Conservation (phyloP, 2,329 filamentous ascomycete genomes). For the Aspergillus sp. region DNA sequence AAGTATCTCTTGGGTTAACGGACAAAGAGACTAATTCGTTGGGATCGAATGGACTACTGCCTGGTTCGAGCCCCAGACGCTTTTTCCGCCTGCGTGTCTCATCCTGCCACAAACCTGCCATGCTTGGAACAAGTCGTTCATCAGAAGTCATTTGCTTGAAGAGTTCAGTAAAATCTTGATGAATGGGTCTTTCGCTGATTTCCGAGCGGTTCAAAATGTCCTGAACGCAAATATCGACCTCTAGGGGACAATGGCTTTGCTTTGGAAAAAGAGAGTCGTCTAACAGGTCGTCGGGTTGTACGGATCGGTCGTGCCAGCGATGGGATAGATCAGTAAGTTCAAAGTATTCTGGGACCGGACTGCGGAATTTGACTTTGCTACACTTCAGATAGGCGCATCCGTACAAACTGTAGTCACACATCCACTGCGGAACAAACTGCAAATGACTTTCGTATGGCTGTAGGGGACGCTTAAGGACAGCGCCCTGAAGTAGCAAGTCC, state of each 20-base stretch:
- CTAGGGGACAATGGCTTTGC: conserved; percentile 83
- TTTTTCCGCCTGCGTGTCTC: conserved; percentile 78
- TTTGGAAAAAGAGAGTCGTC: conserved; percentile 68
- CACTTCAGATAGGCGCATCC: conserved; percentile 86
- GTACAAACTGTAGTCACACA: conserved; percentile 97
- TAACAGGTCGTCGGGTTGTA: conserved; percentile 61
- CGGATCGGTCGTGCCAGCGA: conserved; percentile 77
- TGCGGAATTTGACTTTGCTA: conserved; percentile 69
- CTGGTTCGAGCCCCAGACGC: conserved; percentile 66
- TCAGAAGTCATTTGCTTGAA: conserved; percentile 63
- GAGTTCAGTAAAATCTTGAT: conserved; percentile 83
- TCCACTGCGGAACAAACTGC: conserved; percentile 92
- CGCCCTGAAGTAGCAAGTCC: conserved; percentile 84
- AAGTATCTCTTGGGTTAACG: conserved; percentile 71
- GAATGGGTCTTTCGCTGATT: conserved; percentile 74
- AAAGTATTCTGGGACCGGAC: conserved; percentile 71
- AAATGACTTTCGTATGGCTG: conserved; percentile 94
- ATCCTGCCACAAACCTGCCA: conserved; percentile 91
- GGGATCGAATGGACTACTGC: conserved; percentile 74
- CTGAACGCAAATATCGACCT: conserved; percentile 86
- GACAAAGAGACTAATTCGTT: conserved; percentile 89
- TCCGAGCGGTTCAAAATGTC: conserved; percentile 80
- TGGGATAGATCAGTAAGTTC: conserved; percentile 64
- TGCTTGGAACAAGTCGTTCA: conserved; percentile 85
- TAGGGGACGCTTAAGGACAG: conserved; percentile 77